A percentile compares a stretch with the other conserved stretches of the same genome.
These are phyloP conservation scores for Sugiyamaella sp. DNA, from an alignment of 1,139 yeast genomes.

Conservation along the genomic window DNA sequence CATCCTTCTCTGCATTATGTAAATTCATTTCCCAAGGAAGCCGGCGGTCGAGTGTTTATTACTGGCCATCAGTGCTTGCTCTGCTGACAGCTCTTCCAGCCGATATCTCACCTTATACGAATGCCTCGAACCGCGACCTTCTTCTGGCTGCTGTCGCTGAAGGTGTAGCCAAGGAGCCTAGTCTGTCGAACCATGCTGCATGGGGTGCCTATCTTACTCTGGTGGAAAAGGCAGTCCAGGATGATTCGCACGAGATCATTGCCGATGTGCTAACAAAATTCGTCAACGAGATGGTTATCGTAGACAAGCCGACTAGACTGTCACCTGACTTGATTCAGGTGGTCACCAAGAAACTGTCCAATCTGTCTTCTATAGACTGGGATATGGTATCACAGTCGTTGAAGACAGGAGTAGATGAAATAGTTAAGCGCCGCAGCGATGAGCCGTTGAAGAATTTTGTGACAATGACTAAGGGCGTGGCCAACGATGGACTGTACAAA, in stretches of 20 bases:
- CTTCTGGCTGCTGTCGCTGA: constrained; percentile 32
- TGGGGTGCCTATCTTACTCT: constrained; percentile 36
- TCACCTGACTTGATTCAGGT: constrained; percentile 25
- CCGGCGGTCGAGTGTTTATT: constrained; percentile 35
- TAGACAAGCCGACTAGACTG: constrained; percentile 22
- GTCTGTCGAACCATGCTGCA: constrained; percentile 27
- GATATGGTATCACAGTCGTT: constrained; percentile 2
- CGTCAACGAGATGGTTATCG: constrained; percentile 22
- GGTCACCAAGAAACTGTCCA: constrained; percentile 31
- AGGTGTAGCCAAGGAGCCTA: constrained; percentile 36
- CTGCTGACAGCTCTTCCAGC: constrained; percentile 31
- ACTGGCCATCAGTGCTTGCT: constrained; percentile 37
- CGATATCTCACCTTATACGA: constrained; percentile 29
- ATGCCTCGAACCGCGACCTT: neutral
- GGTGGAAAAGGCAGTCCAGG: constrained; percentile 26
- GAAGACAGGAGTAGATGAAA: neutral
- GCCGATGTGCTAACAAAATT: constrained; percentile 20
- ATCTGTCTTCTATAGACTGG: constrained; percentile 15
- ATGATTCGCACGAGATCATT: constrained; percentile 7
- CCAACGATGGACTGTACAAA: neutral
- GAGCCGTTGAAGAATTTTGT: constrained; percentile 9
- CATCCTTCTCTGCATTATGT: constrained; percentile 24
- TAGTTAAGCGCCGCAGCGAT: constrained; percentile 6
- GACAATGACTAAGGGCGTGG: neutral
- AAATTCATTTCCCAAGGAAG: constrained; percentile 30